phyloP scores from a whole-genome alignment of 345 rosid genomes.

The Eutrema yunnanense region DNA sequence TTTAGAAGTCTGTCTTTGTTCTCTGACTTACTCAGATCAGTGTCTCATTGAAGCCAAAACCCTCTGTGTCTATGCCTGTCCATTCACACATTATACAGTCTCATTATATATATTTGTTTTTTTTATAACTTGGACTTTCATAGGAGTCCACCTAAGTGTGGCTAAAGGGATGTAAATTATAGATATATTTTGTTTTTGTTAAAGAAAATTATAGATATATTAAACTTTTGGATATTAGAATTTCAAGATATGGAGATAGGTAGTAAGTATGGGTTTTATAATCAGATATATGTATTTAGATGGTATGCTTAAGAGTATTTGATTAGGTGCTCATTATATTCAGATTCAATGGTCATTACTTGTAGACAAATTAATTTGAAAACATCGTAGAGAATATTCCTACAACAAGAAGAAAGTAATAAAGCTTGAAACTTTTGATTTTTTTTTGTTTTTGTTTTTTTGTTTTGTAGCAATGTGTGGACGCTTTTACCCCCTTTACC shows the following conservation, averaged over 20 bases:
- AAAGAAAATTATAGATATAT: too few species aligned
- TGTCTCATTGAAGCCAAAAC: conserved; percentile 24
- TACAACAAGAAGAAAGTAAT: conserved; percentile 8
- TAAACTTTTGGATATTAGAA: neutral
- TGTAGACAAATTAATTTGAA: conserved; percentile 3
- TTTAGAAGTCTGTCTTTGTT: conserved; percentile 25
- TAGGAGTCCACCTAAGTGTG: conserved; percentile 21
- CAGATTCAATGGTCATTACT: conserved; percentile 10
- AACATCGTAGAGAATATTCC: conserved; percentile 32
- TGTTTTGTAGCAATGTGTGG: conserved; percentile 14
- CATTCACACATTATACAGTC: conserved; percentile 20
- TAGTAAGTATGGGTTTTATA: neutral
- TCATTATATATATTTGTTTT: neutral
- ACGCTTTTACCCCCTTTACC: conserved; percentile 17
- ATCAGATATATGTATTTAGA: neutral
- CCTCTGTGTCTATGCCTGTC: conserved; percentile 18
- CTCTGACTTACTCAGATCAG: conserved; percentile 31
- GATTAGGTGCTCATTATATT: neutral
- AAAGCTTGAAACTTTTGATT: conserved; percentile 22
- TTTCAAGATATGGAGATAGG: neutral
- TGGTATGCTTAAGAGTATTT: neutral
- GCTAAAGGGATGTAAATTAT: neutral
- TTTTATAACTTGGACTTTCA: neutral
- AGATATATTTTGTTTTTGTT: too few species aligned
- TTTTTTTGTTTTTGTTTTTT: neutral